Evolutionary conservation across 345 rosid species (phyloP).

Genomic region (Anastatica hierochuntica): DNA sequence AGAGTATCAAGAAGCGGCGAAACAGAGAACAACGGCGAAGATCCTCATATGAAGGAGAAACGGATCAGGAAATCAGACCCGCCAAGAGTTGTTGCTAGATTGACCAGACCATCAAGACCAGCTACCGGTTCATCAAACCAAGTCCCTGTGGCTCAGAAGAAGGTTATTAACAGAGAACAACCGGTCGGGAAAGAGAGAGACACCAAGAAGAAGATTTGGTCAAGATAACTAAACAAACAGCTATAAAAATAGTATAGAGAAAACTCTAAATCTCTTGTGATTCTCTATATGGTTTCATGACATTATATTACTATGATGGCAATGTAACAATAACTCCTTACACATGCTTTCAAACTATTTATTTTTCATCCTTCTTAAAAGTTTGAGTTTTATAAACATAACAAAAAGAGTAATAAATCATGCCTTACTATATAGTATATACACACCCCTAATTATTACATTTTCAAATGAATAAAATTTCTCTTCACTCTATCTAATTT

Average conservation of each 20-base stretch:
- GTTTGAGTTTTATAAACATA: too few relatives aligned
- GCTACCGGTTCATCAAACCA: conserved; percentile 23
- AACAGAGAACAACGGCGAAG: conserved; percentile 45
- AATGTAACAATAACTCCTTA: neutral
- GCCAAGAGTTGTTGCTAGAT: conserved; percentile 40
- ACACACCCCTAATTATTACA: conserved; percentile 1
- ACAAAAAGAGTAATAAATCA: too few relatives aligned
- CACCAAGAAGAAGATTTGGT: conserved; percentile 71
- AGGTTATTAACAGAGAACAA: conserved; percentile 43
- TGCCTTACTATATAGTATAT: too few relatives aligned
- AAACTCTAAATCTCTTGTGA: neutral
- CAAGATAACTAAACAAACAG: conserved; percentile 40
- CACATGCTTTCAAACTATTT: too few relatives aligned
- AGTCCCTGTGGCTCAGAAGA: conserved; percentile 34
- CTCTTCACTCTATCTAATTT: neutral
- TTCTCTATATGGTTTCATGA: neutral
- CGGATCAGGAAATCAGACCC: conserved; percentile 76
- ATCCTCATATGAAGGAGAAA: conserved; percentile 33
- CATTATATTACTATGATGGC: neutral
- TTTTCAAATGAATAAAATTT: conserved; percentile 2
- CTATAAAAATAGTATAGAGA: neutral
- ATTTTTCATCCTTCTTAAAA: too few relatives aligned
- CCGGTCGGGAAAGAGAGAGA: conserved; percentile 53
- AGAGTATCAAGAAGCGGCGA: conserved; percentile 65
- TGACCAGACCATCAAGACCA: conserved; percentile 43